Evolutionary conservation across 805 yeast genomes (phyloP), one percentile per base, ranked within the genome.

Genomic region (Suhomyces pyralidae): DNA sequence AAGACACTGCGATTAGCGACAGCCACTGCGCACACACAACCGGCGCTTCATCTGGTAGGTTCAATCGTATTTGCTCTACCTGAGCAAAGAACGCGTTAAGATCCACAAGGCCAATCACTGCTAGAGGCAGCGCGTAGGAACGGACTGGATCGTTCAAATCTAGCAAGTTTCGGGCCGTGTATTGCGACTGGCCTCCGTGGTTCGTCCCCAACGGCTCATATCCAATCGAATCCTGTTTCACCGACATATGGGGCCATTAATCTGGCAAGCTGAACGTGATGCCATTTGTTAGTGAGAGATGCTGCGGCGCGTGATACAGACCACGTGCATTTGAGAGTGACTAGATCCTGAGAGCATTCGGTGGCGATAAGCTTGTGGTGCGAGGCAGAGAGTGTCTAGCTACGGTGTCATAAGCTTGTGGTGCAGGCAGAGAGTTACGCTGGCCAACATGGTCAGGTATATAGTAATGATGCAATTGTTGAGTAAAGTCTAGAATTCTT

Each of bases 31-130:
- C 90, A 66, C 97, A 92, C 0, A 91, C 97, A 1, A 94, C 86
- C 0, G 99, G 97, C 55, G 84, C 92, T 2, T 83, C 81, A 1
- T 72, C 73, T 1, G 84, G 68, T 14, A 86, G 69, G 0, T 86
- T 86, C 15, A 90, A 76, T 42, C 97, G 70, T 5, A 89, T 73
- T 58, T 87, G 93, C 62, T 94, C 97, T 28, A 86, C 94, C 64
- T 94, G 99, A 0, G 99, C 97, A 69, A 88, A 94, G 67, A 92
- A 94, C 10, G 98, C 97, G 70, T 94, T 96, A 61, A 90, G 81
- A 69, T 94, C 99, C 22, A 94, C 80, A 61, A 91, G 96, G 7
- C 87, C 91, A 38, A 94, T 81, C 22, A 88, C 87, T 0, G 97
- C 77, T 9, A 93, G 71, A 2, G 93, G 90, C 55, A 91, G 84